phyloP scores from a whole-genome alignment of 148 eudicot species.

The Nepenthes gracilis region DNA sequence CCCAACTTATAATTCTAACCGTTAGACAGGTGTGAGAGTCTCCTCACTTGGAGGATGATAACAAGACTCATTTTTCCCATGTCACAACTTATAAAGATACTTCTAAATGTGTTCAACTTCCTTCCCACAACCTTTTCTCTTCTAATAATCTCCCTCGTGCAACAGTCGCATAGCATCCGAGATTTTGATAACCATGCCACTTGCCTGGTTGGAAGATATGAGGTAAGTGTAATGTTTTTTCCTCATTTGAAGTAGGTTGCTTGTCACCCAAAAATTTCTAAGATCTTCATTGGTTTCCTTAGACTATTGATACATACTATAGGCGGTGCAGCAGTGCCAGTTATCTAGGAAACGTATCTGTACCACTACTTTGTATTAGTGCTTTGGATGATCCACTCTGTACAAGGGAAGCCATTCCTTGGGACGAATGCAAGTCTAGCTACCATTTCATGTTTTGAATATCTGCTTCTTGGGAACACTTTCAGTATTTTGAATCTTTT shows the following conservation, averaged over 20 bases:
- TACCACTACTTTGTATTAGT: conserved; percentile 90
- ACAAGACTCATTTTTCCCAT: neutral
- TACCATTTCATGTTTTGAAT: neutral
- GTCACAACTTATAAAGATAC: neutral
- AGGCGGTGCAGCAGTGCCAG: conserved; percentile 63
- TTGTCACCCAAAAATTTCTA: conserved; percentile 11
- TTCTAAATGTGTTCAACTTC: neutral
- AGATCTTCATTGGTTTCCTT: conserved; percentile 18
- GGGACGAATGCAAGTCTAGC: conserved; percentile 93
- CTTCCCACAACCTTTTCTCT: no score
- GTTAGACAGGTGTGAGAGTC: no score
- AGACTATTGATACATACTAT: conserved; percentile 93
- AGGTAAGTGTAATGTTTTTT: conserved; percentile 29
- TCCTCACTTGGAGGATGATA: neutral
- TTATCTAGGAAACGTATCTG: conserved; percentile 53
- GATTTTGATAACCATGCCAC: conserved; percentile 89
- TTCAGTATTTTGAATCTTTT: neutral
- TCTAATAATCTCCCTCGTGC: neutral
- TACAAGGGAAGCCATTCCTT: conserved; percentile 88
- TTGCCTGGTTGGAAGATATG: conserved; percentile 70
- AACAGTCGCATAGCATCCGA: conserved; percentile 68
- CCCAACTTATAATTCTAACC: no score
- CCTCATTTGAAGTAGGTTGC: conserved; percentile 4
- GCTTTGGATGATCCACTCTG: conserved; percentile 95
- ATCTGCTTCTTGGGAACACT: conserved; percentile 1